Conservation (phyloP, 345 rosid genomes). For the Salix arbutifolia region DNA sequence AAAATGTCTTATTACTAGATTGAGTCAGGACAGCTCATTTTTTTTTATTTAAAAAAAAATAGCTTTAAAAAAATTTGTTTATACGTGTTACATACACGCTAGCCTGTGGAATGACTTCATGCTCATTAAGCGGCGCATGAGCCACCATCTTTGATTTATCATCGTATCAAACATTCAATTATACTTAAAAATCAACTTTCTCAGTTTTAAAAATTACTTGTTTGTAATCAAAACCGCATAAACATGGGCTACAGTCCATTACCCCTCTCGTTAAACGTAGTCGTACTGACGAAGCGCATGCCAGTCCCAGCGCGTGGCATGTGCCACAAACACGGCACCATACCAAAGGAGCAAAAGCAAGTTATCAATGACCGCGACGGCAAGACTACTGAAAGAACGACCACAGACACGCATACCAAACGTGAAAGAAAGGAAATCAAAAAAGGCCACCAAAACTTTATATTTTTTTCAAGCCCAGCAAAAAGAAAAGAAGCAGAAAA, state of each 20-base stretch:
- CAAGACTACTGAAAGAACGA: neutral
- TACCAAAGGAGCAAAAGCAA: neutral
- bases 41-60: no score
- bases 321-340: neutral
- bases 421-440: neutral
- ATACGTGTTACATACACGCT: no score
- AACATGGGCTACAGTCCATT: neutral
- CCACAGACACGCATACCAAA: slow-evolving; percentile 3
- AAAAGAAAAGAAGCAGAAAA: neutral
- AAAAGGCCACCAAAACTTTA: neutral
- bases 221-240: no score
- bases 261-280: neutral
- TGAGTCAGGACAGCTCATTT: no score
- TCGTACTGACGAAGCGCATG: neutral
- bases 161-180: no score
- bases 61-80: no score
- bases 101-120: no score
- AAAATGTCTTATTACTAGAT: no score
- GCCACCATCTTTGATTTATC: no score
- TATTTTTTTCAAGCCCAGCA: neutral
- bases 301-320: neutral
- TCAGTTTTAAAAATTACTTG: no score
- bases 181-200: no score
- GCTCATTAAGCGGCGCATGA: no score
- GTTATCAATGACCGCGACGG: neutral